Base-by-base conservation (phyloP, 208 protist genomes). In the Trypanosoma boissoni region DNA sequence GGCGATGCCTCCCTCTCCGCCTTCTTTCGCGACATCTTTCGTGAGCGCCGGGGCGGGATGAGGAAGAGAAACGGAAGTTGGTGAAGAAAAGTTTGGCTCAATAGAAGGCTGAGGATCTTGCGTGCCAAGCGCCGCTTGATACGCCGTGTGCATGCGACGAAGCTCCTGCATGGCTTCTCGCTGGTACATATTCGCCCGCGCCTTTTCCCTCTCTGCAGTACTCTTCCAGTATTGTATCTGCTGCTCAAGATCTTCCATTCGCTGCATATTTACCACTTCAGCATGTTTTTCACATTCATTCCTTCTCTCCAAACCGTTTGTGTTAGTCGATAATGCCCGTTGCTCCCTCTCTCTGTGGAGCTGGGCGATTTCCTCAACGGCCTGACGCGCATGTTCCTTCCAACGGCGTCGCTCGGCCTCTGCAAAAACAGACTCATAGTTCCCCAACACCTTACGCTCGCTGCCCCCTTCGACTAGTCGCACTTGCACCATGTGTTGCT, bases 101-200 rank as follows among this genome's bases (percentile, higher is more conserved):
- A n/a, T n/a, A n/a, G n/a, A n/a, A n/a, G n/a, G n/a, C n/a, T n/a
- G n/a, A n/a, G n/a, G n/a, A n/a, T n/a, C n/a, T n/a, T n/a, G n/a
- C n/a, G n/a, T n/a, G n/a, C 52, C 52, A 29, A 45, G 52, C 12
- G 55, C n/a, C 2, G 18, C 23, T 18, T 20, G 41, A 44, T 61
- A 61, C 18, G 41, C 42, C 2, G 55, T 43, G 24, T 51, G 55
- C 55, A 61, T 61, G 42, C 43, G 55, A 16, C 24, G 24, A 14
- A 61, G 20, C 41, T 61, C 55, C 9, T 28, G 10, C 27, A 61
- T 21, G 6, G 55, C 55, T 8, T 49, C 14, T 9, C 49, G 21
- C 21, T 41, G 26, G 20, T 42, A 61, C 29, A 32, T 26, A 4
- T 42, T 3, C 5, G 28, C 43, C 6, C 28, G 43, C 18, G 3